Evolutionary conservation across 2,329 filamentous ascomycete genomes (phyloP).

Genomic region (Myriosclerotinia scirpicola): DNA sequence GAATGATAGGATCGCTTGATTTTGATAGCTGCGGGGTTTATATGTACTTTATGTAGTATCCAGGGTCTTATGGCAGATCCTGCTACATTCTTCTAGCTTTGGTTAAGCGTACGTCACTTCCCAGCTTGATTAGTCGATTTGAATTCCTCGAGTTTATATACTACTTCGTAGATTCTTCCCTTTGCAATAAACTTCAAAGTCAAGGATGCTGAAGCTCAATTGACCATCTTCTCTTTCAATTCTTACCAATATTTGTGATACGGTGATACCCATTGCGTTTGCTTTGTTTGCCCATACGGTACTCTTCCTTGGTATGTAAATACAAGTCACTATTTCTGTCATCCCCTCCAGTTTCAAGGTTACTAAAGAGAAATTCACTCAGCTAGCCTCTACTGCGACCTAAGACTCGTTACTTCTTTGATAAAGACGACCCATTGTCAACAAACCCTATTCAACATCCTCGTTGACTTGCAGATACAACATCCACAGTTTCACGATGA

Average conservation of each 20-base stretch:
- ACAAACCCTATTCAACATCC: neutral
- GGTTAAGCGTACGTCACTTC: constrained; percentile 11
- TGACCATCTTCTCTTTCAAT: neutral
- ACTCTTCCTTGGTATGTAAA: neutral
- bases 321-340: neutral
- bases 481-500: neutral
- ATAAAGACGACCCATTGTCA: neutral
- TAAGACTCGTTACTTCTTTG: neutral
- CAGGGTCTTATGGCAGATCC: constrained; percentile 1
- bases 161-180: neutral
- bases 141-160: constrained; percentile 3
- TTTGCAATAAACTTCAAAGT: neutral
- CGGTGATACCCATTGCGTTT: neutral
- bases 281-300: neutral
- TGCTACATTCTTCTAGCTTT: neutral
- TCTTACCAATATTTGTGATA: neutral
- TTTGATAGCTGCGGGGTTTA: constrained; percentile 1
- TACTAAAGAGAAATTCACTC: neutral
- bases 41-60: neutral
- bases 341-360: neutral
- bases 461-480: neutral
- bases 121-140: constrained; percentile 6
- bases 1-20: constrained; percentile 3
- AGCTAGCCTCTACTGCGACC: neutral
- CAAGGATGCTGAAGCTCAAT: neutral